Conservation (phyloP, 208 protist species). For the Novymonas esmeraldas region DNA sequence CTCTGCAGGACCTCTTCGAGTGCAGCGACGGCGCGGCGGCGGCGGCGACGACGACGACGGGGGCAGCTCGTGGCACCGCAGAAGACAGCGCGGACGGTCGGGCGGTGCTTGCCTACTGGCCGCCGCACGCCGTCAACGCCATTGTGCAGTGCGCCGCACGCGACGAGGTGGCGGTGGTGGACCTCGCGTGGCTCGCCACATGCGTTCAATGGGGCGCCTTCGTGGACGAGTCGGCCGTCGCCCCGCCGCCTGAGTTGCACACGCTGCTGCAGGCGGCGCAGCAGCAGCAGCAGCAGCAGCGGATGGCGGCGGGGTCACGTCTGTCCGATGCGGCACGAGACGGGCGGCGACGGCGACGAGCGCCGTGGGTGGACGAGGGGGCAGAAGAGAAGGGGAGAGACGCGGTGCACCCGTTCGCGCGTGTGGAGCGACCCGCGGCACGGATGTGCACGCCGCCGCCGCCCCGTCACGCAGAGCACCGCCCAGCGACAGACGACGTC, state of each 20-base stretch:
- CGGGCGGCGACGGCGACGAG: no score
- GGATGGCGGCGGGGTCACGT: not conserved
- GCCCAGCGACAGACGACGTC: not conserved
- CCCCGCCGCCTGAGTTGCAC: conserved; percentile 8
- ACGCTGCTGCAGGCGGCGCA: not conserved
- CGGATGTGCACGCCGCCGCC: conserved; percentile 9
- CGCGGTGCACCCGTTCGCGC: not conserved
- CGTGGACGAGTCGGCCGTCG: conserved; percentile 46
- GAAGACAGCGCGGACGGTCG: not conserved
- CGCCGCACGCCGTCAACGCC: conserved; percentile 3
- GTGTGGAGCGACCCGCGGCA: not conserved
- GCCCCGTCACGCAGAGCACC: not conserved
- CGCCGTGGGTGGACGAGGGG: no score
- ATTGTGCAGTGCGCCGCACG: conserved; percentile 14
- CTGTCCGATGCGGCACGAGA: no score
- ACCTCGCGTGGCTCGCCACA: conserved; percentile 46
- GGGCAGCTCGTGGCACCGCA: no score
- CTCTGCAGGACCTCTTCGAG: conserved; percentile 27
- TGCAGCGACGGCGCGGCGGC: not conserved
- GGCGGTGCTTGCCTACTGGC: conserved; percentile 22
- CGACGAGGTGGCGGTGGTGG: conserved; percentile 48
- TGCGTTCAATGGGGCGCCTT: conserved; percentile 71
- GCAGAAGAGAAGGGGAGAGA: no score
- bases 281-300: conserved; percentile 7
- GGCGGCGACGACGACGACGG: no score